A percentile compares a stretch with the other conserved stretches of the same genome.
phyloP scores from a whole-genome alignment of 179 eudicot genomes.

The Kewa caespitosa region DNA sequence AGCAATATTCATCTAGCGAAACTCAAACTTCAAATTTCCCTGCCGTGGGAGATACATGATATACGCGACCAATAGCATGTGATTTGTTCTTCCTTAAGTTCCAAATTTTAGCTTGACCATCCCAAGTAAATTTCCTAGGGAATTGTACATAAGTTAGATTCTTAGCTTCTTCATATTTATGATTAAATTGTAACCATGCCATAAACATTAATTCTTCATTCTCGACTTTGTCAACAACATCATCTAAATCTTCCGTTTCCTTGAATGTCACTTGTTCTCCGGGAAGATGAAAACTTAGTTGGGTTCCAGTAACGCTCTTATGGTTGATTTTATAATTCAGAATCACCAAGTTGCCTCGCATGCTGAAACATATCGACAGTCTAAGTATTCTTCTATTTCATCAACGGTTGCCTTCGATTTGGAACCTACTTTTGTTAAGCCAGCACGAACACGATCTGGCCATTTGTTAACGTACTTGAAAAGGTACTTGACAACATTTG shows the following conservation, averaged over 20 bases:
- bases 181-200: not conserved
- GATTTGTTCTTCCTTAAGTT: not conserved
- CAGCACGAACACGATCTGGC: not conserved
- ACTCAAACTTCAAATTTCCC: too few species aligned
- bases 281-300: not conserved
- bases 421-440: not conserved
- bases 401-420: not conserved
- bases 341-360: not conserved
- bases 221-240: too few species aligned
- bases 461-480: constrained; percentile 26
- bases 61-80: not conserved
- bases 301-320: not conserved
- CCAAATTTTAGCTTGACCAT: not conserved
- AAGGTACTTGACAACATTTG: constrained; percentile 18
- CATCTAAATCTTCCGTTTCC: not conserved
- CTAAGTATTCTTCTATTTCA: not conserved
- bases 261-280: not conserved
- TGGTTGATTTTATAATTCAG: not conserved
- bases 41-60: not conserved
- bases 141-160: not conserved
- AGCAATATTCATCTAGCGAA: too few species aligned
- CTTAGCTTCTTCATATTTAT: not conserved
- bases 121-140: not conserved
- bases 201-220: not conserved
- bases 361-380: constrained; percentile 1